Conservation (phyloP, 345 rosid species). For the Erodium maritimum region DNA sequence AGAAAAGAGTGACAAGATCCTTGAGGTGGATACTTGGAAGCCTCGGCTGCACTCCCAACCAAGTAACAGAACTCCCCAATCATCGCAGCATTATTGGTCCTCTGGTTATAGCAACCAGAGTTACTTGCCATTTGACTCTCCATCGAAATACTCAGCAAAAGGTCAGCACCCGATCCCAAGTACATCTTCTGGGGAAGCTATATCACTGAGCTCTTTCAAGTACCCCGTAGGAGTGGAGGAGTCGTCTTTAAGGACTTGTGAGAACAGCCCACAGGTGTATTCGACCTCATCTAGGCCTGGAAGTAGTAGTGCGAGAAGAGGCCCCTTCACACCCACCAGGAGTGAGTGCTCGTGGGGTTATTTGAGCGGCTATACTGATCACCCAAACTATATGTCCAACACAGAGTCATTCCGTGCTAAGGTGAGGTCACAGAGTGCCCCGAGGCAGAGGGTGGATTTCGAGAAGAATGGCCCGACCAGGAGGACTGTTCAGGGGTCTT, state of each 20-base stretch:
- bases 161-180: conserved; percentile 23
- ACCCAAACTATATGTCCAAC: conserved; percentile 87
- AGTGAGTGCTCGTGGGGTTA: conserved; percentile 68
- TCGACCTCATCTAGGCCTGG: conserved; percentile 60
- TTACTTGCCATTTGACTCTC: conserved; percentile 25
- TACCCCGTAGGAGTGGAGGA: conserved; percentile 19
- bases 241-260: conserved; percentile 30
- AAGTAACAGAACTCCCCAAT: conserved; percentile 13
- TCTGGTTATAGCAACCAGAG: conserved; percentile 29
- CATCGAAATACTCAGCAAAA: conserved; percentile 36
- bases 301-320: conserved; percentile 45
- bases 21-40: conserved; percentile 96
- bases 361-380: conserved; percentile 43
- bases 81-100: conserved; percentile 13
- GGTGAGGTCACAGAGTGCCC: conserved; percentile 86
- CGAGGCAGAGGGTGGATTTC: conserved; percentile 77
- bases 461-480: conserved; percentile 29
- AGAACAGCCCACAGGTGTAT: conserved; percentile 57
- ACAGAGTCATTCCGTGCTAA: conserved; percentile 72
- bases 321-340: conserved; percentile 68
- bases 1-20: conserved; percentile 63
- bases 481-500: conserved; percentile 33
- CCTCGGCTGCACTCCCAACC: conserved; percentile 37
- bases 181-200: conserved; percentile 31
- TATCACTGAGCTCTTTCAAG: conserved; percentile 27